Evolutionary conservation across 2,329 filamentous ascomycete species (phyloP).

Genomic region (Ceratocystis alfenasii): DNA sequence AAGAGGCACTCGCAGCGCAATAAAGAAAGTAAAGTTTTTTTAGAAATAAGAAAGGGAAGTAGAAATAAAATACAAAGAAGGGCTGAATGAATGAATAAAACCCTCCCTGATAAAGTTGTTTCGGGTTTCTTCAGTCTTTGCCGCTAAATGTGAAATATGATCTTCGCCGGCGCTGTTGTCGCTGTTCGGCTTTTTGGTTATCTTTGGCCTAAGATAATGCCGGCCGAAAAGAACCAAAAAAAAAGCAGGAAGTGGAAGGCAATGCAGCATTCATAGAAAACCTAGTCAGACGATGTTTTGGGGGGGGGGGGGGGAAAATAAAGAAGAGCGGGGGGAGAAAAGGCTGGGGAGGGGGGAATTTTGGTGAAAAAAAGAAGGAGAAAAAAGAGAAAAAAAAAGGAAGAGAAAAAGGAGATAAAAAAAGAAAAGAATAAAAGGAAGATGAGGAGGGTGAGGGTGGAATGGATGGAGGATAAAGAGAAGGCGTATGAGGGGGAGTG

Average conservation of each 20-base stretch:
- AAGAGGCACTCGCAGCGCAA: not conserved
- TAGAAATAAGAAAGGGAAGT: not conserved
- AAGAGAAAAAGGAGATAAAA: too few species aligned
- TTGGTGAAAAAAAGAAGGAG: not conserved
- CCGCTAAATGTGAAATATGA: slow-evolving; percentile 1
- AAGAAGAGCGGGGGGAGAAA: not conserved
- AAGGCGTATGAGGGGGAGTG: too few species aligned
- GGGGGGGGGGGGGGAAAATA: not conserved
- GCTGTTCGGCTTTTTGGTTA: not conserved
- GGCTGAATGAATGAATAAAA: not conserved
- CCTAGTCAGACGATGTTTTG: not conserved
- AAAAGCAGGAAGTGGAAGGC: not conserved
- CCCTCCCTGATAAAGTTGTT: not conserved
- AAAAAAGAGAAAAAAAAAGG: not conserved
- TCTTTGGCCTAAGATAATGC: slow-evolving; percentile 5
- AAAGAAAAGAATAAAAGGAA: too few species aligned
- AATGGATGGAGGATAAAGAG: too few species aligned
- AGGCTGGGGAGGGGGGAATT: not conserved
- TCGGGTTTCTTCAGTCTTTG: not conserved
- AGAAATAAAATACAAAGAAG: not conserved
- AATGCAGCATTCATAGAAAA: not conserved
- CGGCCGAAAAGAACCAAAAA: not conserved
- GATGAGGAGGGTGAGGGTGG: too few species aligned
- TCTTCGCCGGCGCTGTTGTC: not conserved
- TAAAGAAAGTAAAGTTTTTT: not conserved